Base-by-base conservation (phyloP, 495 filamentous ascomycete genomes). In the Entonaema liquescens region DNA sequence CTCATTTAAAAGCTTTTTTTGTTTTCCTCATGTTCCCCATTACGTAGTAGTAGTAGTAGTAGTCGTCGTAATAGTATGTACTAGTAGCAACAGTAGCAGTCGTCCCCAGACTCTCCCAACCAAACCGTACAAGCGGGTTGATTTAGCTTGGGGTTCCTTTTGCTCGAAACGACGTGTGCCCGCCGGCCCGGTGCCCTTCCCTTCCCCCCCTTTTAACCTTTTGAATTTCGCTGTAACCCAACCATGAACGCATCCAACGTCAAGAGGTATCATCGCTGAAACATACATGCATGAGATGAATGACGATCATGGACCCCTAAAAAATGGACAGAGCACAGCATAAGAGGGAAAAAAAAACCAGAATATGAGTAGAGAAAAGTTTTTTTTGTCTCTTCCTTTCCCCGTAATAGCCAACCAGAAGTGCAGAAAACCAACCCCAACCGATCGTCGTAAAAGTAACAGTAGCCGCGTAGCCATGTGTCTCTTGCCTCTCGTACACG, bases 251-350 rank as follows among this genome's bases (percentile, higher is more conserved):
- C 60, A 47, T 68, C 70, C 70, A 58, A 72, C 60, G 61, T 72
- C 61, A 68, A 72, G 65, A 68, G 70, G 70, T 72, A 68, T 65
- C 70, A 72, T 72, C 60, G 70, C 70, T 68, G 65, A 61, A 72
- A 72, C 70, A 33, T 68, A 68, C 70, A 72, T 59, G 65, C 61
- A 68, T 65, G 35, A 21, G 12, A 26, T 57, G 56, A 68, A 57
- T 28, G 70, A 49, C 65, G 70, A 72, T 72, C 70, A 68, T 72
- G 70, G 60, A 72, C 70, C 70, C 70, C 70, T 72, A 64, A 68
- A 71, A 66, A 55, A 19, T 9, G 49, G 60, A 31, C 15, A 36
- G 35, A 17, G 9, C 15, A n/a, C 15, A 26, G 25, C 31, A 33
- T 33, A 33, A 9, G 11, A 53, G n/a, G 49, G 1, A 36, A 29